A percentile compares a stretch with the other conserved stretches of the same genome.
phyloP scores from a whole-genome alignment of 192 early-diverging fungal species.

The Endogone sp. region DNA sequence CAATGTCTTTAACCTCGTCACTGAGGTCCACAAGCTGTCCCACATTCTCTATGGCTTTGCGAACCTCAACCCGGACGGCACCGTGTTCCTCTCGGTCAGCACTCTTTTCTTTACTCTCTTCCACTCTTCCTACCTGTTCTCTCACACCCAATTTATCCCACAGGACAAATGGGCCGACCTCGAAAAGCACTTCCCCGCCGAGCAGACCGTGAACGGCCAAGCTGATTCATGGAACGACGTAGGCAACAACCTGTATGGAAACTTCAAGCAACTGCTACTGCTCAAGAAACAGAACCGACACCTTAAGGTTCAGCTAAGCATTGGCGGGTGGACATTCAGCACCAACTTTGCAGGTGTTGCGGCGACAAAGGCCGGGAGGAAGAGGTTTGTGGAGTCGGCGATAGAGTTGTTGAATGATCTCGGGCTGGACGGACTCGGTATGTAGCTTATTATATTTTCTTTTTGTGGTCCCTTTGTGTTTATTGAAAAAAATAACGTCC shows the following conservation, averaged over 20 bases:
- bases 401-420: conserved; percentile 41
- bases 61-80: conserved; percentile 58
- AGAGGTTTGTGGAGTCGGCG: conserved; percentile 54
- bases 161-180: conserved; percentile 76
- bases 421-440: conserved; percentile 53
- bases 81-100: conserved; percentile 52
- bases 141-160: neutral
- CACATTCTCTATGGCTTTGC: conserved; percentile 82
- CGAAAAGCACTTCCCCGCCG: conserved; percentile 49
- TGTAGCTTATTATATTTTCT: neutral
- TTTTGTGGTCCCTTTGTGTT: neutral
- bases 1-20: conserved; percentile 54
- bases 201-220: conserved; percentile 30
- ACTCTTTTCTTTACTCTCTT: neutral
- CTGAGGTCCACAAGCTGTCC: conserved; percentile 58
- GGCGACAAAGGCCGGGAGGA: conserved; percentile 35
- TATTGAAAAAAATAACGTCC: neutral
- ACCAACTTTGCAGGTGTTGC: conserved; percentile 67
- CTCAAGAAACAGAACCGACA: conserved; percentile 67
- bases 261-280: conserved; percentile 58
- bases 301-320: conserved; percentile 63
- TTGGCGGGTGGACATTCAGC: conserved; percentile 81
- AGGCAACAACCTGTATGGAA: conserved; percentile 48
- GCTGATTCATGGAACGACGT: conserved; percentile 56
- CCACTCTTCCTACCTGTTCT: neutral